phyloP scores from a whole-genome alignment of 106 monocot genomes.

The Phalaenopsis aphrodite region DNA sequence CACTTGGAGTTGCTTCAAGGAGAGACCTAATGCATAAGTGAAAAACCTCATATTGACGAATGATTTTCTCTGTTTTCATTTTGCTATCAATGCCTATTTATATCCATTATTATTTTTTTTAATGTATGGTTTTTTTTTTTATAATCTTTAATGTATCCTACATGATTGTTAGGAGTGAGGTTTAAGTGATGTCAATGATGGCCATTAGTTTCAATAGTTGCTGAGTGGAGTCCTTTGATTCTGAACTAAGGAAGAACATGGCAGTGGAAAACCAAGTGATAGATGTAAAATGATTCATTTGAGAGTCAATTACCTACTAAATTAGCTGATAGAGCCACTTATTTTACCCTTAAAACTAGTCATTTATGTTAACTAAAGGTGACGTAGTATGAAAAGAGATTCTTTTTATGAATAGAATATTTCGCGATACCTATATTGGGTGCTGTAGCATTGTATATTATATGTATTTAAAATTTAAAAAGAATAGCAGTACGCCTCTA shows the following conservation, averaged over 20 bases:
- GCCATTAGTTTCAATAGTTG: neutral
- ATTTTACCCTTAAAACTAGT: neutral
- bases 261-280: neutral
- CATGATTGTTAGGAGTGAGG: neutral
- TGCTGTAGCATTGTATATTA: neutral
- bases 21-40: neutral
- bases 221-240: neutral
- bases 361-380: neutral
- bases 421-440: neutral
- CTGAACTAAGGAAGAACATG: neutral
- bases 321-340: neutral
- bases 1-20: neutral
- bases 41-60: neutral
- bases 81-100: neutral
- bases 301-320: neutral
- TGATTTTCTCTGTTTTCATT: neutral
- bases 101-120: neutral
- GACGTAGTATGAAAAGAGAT: neutral
- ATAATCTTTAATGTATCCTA: neutral
- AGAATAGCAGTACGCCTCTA: neutral
- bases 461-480: neutral
- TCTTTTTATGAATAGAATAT: neutral
- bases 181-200: neutral
- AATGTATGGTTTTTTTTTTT: neutral
- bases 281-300: neutral